These are phyloP conservation scores for Hyaloperonospora arabidopsidis DNA, from an alignment of 352 stramenopile species.

Conservation along the genomic window DNA sequence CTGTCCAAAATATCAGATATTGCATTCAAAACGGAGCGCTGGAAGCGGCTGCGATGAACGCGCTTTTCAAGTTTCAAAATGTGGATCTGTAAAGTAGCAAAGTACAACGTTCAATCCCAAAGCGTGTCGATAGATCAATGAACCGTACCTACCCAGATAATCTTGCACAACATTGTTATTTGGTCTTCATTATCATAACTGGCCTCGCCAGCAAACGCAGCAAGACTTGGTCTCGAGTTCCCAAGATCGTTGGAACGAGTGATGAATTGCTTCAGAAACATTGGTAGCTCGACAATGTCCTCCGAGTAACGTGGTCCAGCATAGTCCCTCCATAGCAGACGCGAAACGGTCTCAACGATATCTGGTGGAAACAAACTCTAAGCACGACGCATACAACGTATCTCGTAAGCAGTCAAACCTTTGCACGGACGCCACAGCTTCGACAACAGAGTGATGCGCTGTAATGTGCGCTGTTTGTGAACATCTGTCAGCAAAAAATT, in stretches of 20 bases:
- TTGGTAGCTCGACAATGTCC: constrained; percentile 30
- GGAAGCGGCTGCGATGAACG: constrained; percentile 50
- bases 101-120: not conserved
- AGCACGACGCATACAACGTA: not conserved
- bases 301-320: not conserved
- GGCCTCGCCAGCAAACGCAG: constrained; percentile 17
- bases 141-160: constrained; percentile 33
- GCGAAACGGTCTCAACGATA: constrained; percentile 29
- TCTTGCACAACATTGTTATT: constrained; percentile 34
- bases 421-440: constrained; percentile 27
- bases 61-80: constrained; percentile 49
- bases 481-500: constrained; percentile 15
- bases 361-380: constrained; percentile 18
- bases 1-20: constrained; percentile 14
- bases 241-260: constrained; percentile 12
- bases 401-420: constrained; percentile 13
- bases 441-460: constrained; percentile 28
- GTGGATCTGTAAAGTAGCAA: constrained; percentile 21
- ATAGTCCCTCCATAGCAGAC: constrained; percentile 26
- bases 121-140: not conserved
- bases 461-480: constrained; percentile 31
- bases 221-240: constrained; percentile 18
- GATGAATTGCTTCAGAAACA: constrained; percentile 26
- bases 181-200: constrained; percentile 15
- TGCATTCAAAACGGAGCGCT: constrained; percentile 14